Conservation (phyloP, 495 filamentous ascomycete genomes). For the Xylaria curta region DNA sequence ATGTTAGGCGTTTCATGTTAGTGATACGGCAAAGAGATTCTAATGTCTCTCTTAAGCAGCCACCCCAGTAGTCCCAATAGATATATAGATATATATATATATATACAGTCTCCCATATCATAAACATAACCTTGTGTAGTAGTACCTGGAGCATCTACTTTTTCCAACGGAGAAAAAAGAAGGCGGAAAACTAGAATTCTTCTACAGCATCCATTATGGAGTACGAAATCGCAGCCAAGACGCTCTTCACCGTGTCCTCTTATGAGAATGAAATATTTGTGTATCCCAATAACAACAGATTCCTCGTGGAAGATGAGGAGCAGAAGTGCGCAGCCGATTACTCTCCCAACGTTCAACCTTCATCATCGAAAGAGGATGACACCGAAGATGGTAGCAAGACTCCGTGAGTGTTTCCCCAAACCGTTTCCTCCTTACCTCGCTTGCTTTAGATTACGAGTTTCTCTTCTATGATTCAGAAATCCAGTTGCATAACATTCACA, state of each 20-base stretch:
- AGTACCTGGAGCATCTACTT: neutral
- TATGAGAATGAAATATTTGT: neutral
- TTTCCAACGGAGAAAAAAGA: neutral
- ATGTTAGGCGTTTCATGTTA: conserved; percentile 4
- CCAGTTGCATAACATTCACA: no score
- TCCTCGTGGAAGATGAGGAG: neutral
- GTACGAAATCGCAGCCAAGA: neutral
- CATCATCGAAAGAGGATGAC: neutral
- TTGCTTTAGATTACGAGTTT: no score
- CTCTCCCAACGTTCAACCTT: neutral
- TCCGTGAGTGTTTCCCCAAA: neutral
- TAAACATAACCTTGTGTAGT: neutral
- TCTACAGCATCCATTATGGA: neutral
- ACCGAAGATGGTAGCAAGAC: neutral
- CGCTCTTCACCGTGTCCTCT: neutral
- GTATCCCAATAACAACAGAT: neutral
- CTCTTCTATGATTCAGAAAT: no score
- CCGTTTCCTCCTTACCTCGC: no score
- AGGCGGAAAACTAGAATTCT: neutral
- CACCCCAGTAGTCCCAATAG: neutral
- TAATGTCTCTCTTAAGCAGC: neutral
- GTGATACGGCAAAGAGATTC: neutral
- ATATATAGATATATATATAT: no score
- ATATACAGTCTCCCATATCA: neutral
- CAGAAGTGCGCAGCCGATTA: neutral